phyloP scores from a whole-genome alignment of 371 early-diverging fungal species.

The Apophysomyces variabilis region DNA sequence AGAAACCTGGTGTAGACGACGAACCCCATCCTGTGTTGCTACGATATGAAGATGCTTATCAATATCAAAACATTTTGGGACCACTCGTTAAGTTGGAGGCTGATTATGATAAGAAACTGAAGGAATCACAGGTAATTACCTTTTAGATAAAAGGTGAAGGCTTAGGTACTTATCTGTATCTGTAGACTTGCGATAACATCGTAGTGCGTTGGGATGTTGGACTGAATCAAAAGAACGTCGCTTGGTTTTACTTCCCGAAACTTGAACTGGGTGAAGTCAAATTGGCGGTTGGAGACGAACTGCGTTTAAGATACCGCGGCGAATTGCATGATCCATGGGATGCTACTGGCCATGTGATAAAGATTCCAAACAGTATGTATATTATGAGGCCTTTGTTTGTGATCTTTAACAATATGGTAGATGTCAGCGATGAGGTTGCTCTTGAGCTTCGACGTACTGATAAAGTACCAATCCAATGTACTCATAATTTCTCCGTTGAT shows the following conservation, averaged over 20 bases:
- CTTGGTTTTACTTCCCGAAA: conserved; percentile 93
- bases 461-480: conserved; percentile 82
- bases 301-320: conserved; percentile 87
- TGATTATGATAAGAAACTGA: conserved; percentile 92
- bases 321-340: conserved; percentile 89
- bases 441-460: conserved; percentile 75
- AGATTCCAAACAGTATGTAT: conserved; percentile 86
- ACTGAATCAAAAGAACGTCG: conserved; percentile 91
- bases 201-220: conserved; percentile 97
- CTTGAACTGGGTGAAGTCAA: conserved; percentile 92
- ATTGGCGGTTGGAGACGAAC: conserved; percentile 96
- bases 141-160: neutral
- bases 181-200: conserved; percentile 90
- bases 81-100: conserved; percentile 97
- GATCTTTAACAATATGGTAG: conserved; percentile 33
- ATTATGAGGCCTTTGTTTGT: neutral
- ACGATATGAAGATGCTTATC: conserved; percentile 94
- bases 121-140: conserved; percentile 82
- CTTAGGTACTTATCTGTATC: neutral
- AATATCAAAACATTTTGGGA: conserved; percentile 95
- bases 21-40: conserved; percentile 86
- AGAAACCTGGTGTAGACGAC: conserved; percentile 84
- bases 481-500: conserved; percentile 96
- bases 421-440: conserved; percentile 92
- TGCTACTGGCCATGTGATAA: conserved; percentile 91